Base-by-base conservation (phyloP, 805 yeast species). In the Schwanniomyces occidentalis region DNA sequence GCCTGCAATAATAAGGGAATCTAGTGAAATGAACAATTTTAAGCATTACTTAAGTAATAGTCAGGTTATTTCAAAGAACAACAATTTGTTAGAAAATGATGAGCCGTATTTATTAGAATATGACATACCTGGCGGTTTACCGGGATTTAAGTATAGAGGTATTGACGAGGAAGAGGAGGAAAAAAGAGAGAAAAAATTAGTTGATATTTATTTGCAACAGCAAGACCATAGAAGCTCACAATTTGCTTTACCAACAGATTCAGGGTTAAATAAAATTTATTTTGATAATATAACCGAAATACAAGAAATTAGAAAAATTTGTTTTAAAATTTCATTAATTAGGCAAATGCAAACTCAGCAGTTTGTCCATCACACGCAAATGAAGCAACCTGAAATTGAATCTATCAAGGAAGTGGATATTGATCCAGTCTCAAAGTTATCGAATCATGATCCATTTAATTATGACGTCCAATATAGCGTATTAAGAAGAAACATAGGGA, bases 301-400 rank as follows among this genome's bases (percentile, higher is more conserved):
- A 71, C 97, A 91, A 62, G 88, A 88, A 47, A 85, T 93, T 22
- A 69, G 99, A 38, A 85, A 82, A 44, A 71, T 87, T 4, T 90
- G 97, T 55, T 85, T 88, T 63, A 90, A 90, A 56, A 86, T 93
- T 14, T 81, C 91, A 4, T 65, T 89, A 31, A 86, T 93, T 39
- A 71, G 96, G 45, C 90, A 90, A 52, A 83, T 93, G 83, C 98
- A 93, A 60, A 84, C 84, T 13, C 86, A 83, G 32, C 82, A 79
- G 40, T 80, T 79, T 56, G 65, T 84, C 32, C 91, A 84, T 51
- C 83, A 82, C 33, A 73, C 88, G 0, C 91, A 83, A 49, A 66
- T 81, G 71, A 76, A 75, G 43, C 77, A 82, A 9, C 91, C 91
- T 4, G 82, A 75, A 38, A 71, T 82, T 26, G 80, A 76, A 31